A percentile compares a stretch with the other conserved stretches of the same genome.
Conservation (phyloP, 1,139 yeast genomes). For the Pichia norvegensis region DNA sequence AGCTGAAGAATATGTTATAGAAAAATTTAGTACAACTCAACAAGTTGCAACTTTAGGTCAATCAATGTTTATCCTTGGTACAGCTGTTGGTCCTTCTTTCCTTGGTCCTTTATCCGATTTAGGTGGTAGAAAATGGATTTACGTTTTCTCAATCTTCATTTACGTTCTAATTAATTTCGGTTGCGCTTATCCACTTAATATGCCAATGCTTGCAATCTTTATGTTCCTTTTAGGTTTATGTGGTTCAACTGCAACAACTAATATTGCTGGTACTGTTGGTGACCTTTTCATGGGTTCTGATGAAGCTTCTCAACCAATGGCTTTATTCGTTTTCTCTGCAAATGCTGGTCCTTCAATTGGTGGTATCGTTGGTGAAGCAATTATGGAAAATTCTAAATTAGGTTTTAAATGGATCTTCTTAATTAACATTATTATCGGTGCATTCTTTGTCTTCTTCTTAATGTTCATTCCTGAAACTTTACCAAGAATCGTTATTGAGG, state of each 20-base stretch:
- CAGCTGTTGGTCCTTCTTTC: slow-evolving; percentile 59
- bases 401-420: slow-evolving; percentile 28
- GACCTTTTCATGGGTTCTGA: slow-evolving; percentile 28
- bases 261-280: slow-evolving; percentile 30
- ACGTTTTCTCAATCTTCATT: slow-evolving; percentile 43
- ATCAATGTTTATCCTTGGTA: slow-evolving; percentile 29
- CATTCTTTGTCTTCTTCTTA: slow-evolving; percentile 18
- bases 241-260: slow-evolving; percentile 30
- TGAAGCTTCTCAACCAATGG: slow-evolving; percentile 30
- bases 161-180: slow-evolving; percentile 49
- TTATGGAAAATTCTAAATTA: slow-evolving; percentile 22
- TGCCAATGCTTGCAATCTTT: slow-evolving; percentile 29
- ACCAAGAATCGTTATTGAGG: slow-evolving; percentile 28
- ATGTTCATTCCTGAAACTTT: slow-evolving; percentile 28
- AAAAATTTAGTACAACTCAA: slow-evolving; percentile 19
- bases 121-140: slow-evolving; percentile 68
- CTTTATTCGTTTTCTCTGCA: slow-evolving; percentile 27
- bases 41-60: slow-evolving; percentile 30
- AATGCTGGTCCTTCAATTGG: slow-evolving; percentile 30
- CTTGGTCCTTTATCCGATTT: slow-evolving; percentile 61
- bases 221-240: slow-evolving; percentile 29
- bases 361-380: slow-evolving; percentile 30
- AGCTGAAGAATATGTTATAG: slow-evolving; percentile 24
- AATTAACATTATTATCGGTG: slow-evolving; percentile 27
- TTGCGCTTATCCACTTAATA: slow-evolving; percentile 45